Evolutionary conservation across 2,329 filamentous ascomycete genomes (phyloP).

Genomic region (Fusarium austroafricanum): DNA sequence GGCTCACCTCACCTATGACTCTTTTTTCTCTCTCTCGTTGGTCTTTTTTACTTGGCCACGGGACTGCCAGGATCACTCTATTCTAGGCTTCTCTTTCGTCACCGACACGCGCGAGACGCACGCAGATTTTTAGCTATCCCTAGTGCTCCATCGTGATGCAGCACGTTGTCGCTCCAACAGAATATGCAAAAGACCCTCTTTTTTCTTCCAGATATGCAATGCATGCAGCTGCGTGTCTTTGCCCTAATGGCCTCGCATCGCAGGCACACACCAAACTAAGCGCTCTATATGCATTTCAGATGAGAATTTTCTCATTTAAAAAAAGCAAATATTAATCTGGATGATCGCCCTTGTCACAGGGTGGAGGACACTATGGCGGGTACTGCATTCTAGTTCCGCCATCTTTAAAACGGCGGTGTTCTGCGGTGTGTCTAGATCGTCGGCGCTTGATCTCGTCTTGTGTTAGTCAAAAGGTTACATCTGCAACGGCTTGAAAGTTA

Average conservation of each 20-base stretch:
- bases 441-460: constrained; percentile 34
- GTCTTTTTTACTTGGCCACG: constrained; percentile 7
- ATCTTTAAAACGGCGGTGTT: constrained; percentile 34
- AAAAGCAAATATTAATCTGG: constrained; percentile 32
- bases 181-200: constrained; percentile 35
- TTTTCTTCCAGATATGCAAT: constrained; percentile 35
- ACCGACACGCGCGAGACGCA: constrained; percentile 36
- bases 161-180: constrained; percentile 36
- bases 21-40: constrained; percentile 21
- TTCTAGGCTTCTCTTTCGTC: constrained; percentile 34
- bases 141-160: constrained; percentile 41
- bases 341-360: constrained; percentile 28
- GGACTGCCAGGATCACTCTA: constrained; percentile 20
- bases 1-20: constrained; percentile 37
- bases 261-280: constrained; percentile 27
- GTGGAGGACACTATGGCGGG: constrained; percentile 37
- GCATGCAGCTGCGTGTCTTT: constrained; percentile 41
- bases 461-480: constrained; percentile 36
- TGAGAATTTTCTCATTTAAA: constrained; percentile 34
- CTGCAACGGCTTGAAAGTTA: constrained; percentile 17
- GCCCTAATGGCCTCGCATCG: constrained; percentile 39
- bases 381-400: constrained; percentile 35
- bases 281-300: constrained; percentile 15
- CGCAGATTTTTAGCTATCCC: constrained; percentile 6
- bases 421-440: constrained; percentile 35